phyloP scores from a whole-genome alignment of 2,329 filamentous ascomycete genomes.

The Fusarium devonianum region DNA sequence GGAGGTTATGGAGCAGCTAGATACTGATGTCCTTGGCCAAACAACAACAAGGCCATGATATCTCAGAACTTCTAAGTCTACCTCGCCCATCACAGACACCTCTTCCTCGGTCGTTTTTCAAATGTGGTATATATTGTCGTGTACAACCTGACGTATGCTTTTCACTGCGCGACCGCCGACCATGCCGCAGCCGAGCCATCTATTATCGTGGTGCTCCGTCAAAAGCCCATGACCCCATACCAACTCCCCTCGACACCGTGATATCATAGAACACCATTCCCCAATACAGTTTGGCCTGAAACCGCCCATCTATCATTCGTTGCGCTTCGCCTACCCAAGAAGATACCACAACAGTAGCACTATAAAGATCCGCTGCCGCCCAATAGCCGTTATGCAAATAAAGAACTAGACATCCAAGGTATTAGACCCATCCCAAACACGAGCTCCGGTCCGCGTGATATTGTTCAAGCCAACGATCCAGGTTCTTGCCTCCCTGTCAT shows the following conservation, averaged over 20 bases:
- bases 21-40: slow-evolving; percentile 78
- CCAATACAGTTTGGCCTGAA: slow-evolving; percentile 10
- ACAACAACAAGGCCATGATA: slow-evolving; percentile 29
- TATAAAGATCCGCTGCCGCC: slow-evolving; percentile 30
- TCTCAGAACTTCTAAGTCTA: slow-evolving; percentile 21
- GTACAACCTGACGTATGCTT: slow-evolving; percentile 11
- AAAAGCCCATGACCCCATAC: not conserved
- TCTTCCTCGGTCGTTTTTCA: slow-evolving; percentile 13
- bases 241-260: slow-evolving; percentile 4
- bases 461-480: slow-evolving; percentile 4
- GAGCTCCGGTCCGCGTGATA: slow-evolving; percentile 1
- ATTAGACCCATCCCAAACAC: slow-evolving; percentile 21
- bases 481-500: slow-evolving; percentile 2
- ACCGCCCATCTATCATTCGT: slow-evolving; percentile 28
- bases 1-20: slow-evolving; percentile 89
- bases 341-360: slow-evolving; percentile 18
- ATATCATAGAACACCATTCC: slow-evolving; percentile 17
- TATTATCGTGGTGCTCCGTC: not conserved
- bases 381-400: slow-evolving; percentile 12
- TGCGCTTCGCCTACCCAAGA: slow-evolving; percentile 16
- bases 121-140: slow-evolving; percentile 35
- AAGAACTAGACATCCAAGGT: slow-evolving; percentile 6
- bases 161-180: slow-evolving; percentile 4
- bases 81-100: slow-evolving; percentile 6
- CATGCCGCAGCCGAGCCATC: slow-evolving; percentile 4